Evolutionary conservation across 257 asterid genomes (phyloP).

Genomic region (Solanum rostratum): DNA sequence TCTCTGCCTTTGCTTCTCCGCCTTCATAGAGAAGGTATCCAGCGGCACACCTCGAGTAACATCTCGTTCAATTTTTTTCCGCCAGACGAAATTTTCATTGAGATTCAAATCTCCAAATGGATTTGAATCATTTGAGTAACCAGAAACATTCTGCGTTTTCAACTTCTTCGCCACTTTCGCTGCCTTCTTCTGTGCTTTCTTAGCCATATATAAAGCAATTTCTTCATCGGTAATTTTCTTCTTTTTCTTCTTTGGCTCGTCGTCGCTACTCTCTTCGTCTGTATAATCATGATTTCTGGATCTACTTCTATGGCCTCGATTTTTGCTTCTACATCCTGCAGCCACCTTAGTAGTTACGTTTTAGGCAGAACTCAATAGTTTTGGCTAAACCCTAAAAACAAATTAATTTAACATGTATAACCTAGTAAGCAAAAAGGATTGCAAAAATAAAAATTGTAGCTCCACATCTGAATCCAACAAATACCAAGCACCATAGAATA

Average conservation of each 20-base stretch:
- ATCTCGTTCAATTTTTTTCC: constrained; percentile 78
- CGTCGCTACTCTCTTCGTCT: constrained; percentile 9
- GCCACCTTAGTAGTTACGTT: background rate
- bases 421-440: too few relatives aligned
- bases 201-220: constrained; percentile 46
- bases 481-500: background rate
- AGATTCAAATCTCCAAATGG: constrained; percentile 95
- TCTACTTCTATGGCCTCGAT: constrained; percentile 15
- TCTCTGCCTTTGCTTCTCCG: constrained; percentile 69
- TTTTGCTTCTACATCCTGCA: background rate
- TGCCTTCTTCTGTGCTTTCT: constrained; percentile 59
- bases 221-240: constrained; percentile 58
- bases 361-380: background rate
- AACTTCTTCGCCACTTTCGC: constrained; percentile 62
- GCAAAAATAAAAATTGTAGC: too few relatives aligned
- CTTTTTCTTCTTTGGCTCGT: constrained; percentile 16
- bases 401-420: too few relatives aligned
- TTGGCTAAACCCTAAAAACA: background rate
- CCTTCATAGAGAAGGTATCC: constrained; percentile 57
- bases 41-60: constrained; percentile 62
- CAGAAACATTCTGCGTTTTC: constrained; percentile 50
- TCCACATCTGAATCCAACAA: background rate
- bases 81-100: constrained; percentile 83
- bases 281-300: constrained; percentile 13
- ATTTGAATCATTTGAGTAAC: constrained; percentile 85